Evolutionary conservation across 768 basidiomycete genomes (phyloP).

Genomic region (Podaxis sp.): DNA sequence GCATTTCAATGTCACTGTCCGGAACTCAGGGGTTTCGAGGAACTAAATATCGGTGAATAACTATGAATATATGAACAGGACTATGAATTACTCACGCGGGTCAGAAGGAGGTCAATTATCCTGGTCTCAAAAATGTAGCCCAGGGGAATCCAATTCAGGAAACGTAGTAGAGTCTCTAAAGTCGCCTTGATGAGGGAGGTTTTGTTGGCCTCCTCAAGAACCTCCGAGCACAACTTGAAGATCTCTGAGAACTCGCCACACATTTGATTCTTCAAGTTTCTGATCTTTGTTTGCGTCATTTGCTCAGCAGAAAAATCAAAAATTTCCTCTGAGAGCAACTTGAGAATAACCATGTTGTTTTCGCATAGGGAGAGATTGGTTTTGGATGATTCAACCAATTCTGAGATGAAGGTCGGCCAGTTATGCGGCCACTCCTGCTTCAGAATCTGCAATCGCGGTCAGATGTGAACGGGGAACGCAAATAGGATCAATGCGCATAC

Average conservation of each 20-base stretch:
- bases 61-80: constrained; percentile 7
- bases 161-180: constrained; percentile 89
- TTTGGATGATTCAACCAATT: constrained; percentile 96
- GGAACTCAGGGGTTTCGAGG: constrained; percentile 94
- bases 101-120: constrained; percentile 90
- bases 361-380: constrained; percentile 96
- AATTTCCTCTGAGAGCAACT: constrained; percentile 96
- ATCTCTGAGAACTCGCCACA: constrained; percentile 96
- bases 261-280: constrained; percentile 97
- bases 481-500: constrained; percentile 37
- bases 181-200: constrained; percentile 92
- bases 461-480: constrained; percentile 7
- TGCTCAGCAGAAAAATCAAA: constrained; percentile 99
- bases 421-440: constrained; percentile 99
- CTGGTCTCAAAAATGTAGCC: constrained; percentile 99
- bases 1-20: constrained; percentile 95
- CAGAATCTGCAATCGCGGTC: constrained; percentile 65
- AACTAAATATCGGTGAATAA: constrained; percentile 55
- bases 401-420: constrained; percentile 97
- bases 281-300: constrained; percentile 97
- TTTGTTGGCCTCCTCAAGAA: constrained; percentile 96
- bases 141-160: constrained; percentile 98
- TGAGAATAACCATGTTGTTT: constrained; percentile 99
- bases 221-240: constrained; percentile 96
- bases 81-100: constrained; percentile 61